Evolutionary conservation across 257 asterid genomes (phyloP).

Genomic region (Nicotiana sylvestris): DNA sequence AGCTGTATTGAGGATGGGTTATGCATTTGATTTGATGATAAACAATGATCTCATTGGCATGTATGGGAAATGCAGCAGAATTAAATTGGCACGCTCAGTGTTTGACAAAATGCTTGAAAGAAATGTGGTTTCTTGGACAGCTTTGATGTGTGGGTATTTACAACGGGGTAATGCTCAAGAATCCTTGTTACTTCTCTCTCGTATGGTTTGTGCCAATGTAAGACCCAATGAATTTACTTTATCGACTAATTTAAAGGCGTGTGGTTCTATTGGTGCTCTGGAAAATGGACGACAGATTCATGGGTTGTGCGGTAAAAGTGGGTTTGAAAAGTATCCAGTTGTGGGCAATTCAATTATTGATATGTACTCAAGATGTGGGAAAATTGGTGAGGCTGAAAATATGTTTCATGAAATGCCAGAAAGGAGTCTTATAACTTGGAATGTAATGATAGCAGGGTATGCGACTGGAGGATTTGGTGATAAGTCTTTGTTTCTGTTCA

Average conservation of each 20-base stretch:
- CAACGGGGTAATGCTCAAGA: slow-evolving; percentile 26
- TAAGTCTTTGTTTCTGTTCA: slow-evolving; percentile 38
- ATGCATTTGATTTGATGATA: slow-evolving; percentile 37
- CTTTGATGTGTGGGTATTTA: slow-evolving; percentile 48
- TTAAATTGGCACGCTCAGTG: slow-evolving; percentile 28
- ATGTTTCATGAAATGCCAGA: slow-evolving; percentile 38
- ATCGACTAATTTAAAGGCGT: slow-evolving; percentile 58
- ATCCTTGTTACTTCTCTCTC: slow-evolving; percentile 32
- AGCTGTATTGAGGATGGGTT: slow-evolving; percentile 38
- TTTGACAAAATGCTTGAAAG: slow-evolving; percentile 54
- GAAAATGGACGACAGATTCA: slow-evolving; percentile 52
- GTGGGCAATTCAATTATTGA: slow-evolving; percentile 53
- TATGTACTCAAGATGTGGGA: slow-evolving; percentile 53
- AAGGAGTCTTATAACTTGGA: slow-evolving; percentile 46
- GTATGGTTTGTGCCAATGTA: slow-evolving; percentile 34
- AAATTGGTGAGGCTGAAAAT: slow-evolving; percentile 37
- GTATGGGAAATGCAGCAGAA: slow-evolving; percentile 49
- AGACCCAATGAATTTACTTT: slow-evolving; percentile 51
- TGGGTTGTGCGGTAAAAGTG: slow-evolving; percentile 39
- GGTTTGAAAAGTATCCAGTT: slow-evolving; percentile 41
- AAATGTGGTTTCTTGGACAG: slow-evolving; percentile 60
- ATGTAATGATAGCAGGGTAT: slow-evolving; percentile 51
- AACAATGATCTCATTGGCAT: slow-evolving; percentile 39
- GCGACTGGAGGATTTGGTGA: slow-evolving; percentile 30
- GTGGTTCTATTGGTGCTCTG: slow-evolving; percentile 31